Evolutionary conservation across 345 rosid genomes (phyloP), one percentile per base, ranked within the genome.

Genomic region (Citrus inodora): DNA sequence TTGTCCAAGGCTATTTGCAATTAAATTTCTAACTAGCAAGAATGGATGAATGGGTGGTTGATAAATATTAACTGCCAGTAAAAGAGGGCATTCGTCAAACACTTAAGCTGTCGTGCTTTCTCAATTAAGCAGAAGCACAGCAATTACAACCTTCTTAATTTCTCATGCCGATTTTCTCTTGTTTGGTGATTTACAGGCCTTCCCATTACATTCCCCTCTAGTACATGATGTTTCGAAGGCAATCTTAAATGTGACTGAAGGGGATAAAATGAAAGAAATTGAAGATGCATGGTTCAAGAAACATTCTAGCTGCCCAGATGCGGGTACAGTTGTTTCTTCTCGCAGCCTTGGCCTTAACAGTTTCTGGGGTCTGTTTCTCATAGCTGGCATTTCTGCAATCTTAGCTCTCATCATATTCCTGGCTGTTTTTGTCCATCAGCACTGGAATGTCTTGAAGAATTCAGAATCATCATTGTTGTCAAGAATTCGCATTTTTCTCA

Each of bases 151-250:
- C 7, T 35, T 35, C 38, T 35, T 62, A 7, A 11, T 51, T 63
- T 51, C 46, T 19, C 30, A 10, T 33, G 46, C 59, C 35, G 61
- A 62, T 64, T 48, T 33, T 78, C 55, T 51, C 10, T 51, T 8
- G 5, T 78, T 59, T 74, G 72, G 32, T 60, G 32, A 22, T 28
- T 2, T 77, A 9, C 3, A 87, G 90, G 90, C 70, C 61, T 89
- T 89, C 30, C 90, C 89, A 0, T 79, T 38, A 5, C 81, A 85
- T 10, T 89, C 90, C 37, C 86, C 88, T 40, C 73, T 89, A 8
- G 89, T 83, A 3, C 73, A 80, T 1, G 88, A 89, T 60, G 73
- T 89, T 32, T 89, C 89, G 4, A 87, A 84, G 71, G 90, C 87
- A 1, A 76, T 87, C 5, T 76, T 89, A 9, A 78, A 80, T 71